Percentiles rank a stretch among this genome's conserved stretches.
Evolutionary conservation across 2,329 filamentous ascomycete species (phyloP).

Genomic region (Neopestalotiopsis clavispora): DNA sequence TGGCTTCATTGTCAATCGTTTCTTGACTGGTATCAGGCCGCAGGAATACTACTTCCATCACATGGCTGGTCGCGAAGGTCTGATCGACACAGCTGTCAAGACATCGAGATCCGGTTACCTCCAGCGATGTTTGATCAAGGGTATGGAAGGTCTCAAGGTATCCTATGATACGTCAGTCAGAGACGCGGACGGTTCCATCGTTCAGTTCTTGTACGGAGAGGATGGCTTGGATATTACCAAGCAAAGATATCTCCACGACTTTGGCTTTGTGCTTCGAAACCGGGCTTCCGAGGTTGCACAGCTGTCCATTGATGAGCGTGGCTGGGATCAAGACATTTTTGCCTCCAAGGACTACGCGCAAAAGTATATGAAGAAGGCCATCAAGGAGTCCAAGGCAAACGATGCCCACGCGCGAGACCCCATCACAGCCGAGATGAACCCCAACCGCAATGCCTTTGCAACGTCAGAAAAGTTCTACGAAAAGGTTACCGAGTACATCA

Average conservation of each 20-base stretch:
- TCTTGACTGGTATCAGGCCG: constrained; percentile 95
- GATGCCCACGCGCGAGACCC: constrained; percentile 72
- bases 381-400: constrained; percentile 70
- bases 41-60: constrained; percentile 99
- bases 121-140: constrained; percentile 96
- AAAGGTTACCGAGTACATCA: constrained; percentile 76
- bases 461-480: constrained; percentile 87
- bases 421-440: constrained; percentile 73
- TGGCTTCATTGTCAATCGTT: constrained; percentile 93
- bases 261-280: constrained; percentile 89
- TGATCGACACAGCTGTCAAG: constrained; percentile 99
- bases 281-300: constrained; percentile 79
- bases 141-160: constrained; percentile 92
- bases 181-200: constrained; percentile 88
- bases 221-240: constrained; percentile 95
- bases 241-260: constrained; percentile 88
- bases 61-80: constrained; percentile 97
- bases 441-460: constrained; percentile 79
- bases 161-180: constrained; percentile 94
- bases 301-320: constrained; percentile 66
- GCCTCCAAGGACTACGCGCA: constrained; percentile 65
- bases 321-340: constrained; percentile 45
- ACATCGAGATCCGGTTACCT: constrained; percentile 96
- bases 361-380: constrained; percentile 80
- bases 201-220: constrained; percentile 97